Evolutionary conservation across 2,329 filamentous ascomycete species (phyloP).

Genomic region (Zalaria sp.): DNA sequence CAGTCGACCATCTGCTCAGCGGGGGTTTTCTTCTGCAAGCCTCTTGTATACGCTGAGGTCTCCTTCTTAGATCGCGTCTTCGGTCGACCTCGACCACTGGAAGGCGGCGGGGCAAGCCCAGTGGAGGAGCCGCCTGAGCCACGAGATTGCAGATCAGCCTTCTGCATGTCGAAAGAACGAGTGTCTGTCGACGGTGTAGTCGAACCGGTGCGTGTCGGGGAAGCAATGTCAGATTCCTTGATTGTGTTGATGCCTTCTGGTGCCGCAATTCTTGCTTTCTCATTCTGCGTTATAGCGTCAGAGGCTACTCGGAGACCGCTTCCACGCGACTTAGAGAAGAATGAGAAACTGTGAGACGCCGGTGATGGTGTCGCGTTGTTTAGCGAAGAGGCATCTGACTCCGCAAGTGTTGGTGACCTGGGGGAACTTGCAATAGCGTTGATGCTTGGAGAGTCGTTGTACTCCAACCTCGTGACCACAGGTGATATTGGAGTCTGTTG

Average conservation of each 20-base stretch:
- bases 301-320: conserved; percentile 75
- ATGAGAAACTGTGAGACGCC: conserved; percentile 17
- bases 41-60: conserved; percentile 85
- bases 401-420: conserved; percentile 12
- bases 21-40: conserved; percentile 67
- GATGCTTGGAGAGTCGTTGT: conserved; percentile 22
- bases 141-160: conserved; percentile 23
- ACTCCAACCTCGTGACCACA: conserved; percentile 43
- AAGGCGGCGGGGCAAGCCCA: conserved; percentile 15
- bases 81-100: conserved; percentile 11
- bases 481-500: conserved; percentile 32
- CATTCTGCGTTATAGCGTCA: conserved; percentile 47
- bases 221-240: conserved; percentile 39
- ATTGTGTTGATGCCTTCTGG: conserved; percentile 16
- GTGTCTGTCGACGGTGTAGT: conserved; percentile 48
- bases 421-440: conserved; percentile 6
- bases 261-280: conserved; percentile 31
- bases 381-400: conserved; percentile 35
- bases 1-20: conserved; percentile 72
- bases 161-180: conserved; percentile 18
- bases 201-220: conserved; percentile 64
- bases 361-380: conserved; percentile 30
- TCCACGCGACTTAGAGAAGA: conserved; percentile 31
- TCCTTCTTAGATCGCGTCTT: conserved; percentile 59
- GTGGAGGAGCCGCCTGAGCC: conserved; percentile 29